Evolutionary conservation across 2,329 filamentous ascomycete genomes (phyloP), one percentile per base, ranked within the genome.

Genomic region (Cytospora paraplurivora): DNA sequence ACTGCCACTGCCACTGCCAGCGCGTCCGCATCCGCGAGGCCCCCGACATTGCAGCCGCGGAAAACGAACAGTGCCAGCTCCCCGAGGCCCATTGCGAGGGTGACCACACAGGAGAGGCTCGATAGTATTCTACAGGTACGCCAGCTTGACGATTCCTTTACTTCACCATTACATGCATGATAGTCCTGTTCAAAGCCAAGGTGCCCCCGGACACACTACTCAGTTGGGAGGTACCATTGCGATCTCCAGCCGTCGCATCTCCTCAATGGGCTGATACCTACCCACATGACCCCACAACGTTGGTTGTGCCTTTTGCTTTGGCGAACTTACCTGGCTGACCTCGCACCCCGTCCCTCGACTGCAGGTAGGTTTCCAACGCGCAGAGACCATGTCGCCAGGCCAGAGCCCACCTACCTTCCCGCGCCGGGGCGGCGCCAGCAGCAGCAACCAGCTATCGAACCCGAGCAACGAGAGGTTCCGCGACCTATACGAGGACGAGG

Each of bases 121-220:
- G 67, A 72, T 59, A 69, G 69, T 12, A 76, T 76, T 52, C 68
- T 76, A 19, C 69, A 75, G 71, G 74, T 75, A 58, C 70, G 70
- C 52, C 49, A 58, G 47, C 33, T 19, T 27, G 7, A 52, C 21
- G 13, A 44, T 35, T 41, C n/a, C 13, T 51, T 7, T 32, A 47
- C n/a, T 49, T 0, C 8, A 17, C 35, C 27, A 15, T 2, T 37
- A 33, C 13, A 41, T n/a, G 34, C 33, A 49, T 15, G 12, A n/a
- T 27, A 33, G 8, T 27, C 52, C 41, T 34, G 41, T 19, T 15
- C 50, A 8, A 41, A 34, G 44, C 52, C 44, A 51, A 51, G 60
- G 21, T 57, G n/a, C 17, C 44, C 32, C 44, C 32, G 47, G 54
- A 15, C 27, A n/a, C 38, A 19, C n/a, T 21, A 21, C 7, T 11